A percentile compares a stretch with the other conserved stretches of the same genome.
Evolutionary conservation across 2,329 filamentous ascomycete species (phyloP).

Genomic region (Verticillium dahliae): DNA sequence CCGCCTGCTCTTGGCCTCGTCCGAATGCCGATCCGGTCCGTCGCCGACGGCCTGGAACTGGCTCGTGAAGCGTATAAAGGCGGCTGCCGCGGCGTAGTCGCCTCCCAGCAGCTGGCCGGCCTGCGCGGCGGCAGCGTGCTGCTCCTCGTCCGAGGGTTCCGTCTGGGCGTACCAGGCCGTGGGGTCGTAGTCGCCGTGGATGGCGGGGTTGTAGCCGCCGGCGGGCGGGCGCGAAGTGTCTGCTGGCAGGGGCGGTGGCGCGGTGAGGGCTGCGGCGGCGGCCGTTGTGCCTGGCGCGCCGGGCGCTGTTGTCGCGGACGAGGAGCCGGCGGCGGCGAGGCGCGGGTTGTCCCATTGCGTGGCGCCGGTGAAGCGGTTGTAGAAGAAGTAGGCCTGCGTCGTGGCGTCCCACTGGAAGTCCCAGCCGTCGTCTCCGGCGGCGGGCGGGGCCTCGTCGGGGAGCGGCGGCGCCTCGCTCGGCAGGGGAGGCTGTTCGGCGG

Average conservation of each 20-base stretch:
- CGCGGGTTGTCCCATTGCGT: slow-evolving; percentile 87
- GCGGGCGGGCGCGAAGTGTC: slow-evolving; percentile 34
- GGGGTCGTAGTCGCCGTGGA: slow-evolving; percentile 94
- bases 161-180: slow-evolving; percentile 83
- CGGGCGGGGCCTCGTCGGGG: slow-evolving; percentile 33
- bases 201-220: slow-evolving; percentile 88
- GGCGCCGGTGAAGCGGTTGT: slow-evolving; percentile 69
- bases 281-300: slow-evolving; percentile 17
- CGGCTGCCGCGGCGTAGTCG: slow-evolving; percentile 60
- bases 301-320: slow-evolving; percentile 13
- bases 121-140: slow-evolving; percentile 20
- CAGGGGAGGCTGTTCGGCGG: slow-evolving; percentile 27
- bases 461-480: slow-evolving; percentile 32
- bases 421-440: slow-evolving; percentile 69
- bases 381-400: slow-evolving; percentile 71
- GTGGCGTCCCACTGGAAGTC: slow-evolving; percentile 68
- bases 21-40: slow-evolving; percentile 70
- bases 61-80: slow-evolving; percentile 91
- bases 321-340: slow-evolving; percentile 32
- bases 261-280: slow-evolving; percentile 10
- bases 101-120: slow-evolving; percentile 20
- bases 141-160: slow-evolving; percentile 29
- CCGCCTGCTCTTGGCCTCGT: slow-evolving; percentile 78
- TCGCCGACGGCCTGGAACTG: slow-evolving; percentile 65
- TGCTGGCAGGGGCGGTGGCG: slow-evolving; percentile 23